Evolutionary conservation across 192 early-diverging fungal species (phyloP).

Genomic region (Backusella macrospora): DNA sequence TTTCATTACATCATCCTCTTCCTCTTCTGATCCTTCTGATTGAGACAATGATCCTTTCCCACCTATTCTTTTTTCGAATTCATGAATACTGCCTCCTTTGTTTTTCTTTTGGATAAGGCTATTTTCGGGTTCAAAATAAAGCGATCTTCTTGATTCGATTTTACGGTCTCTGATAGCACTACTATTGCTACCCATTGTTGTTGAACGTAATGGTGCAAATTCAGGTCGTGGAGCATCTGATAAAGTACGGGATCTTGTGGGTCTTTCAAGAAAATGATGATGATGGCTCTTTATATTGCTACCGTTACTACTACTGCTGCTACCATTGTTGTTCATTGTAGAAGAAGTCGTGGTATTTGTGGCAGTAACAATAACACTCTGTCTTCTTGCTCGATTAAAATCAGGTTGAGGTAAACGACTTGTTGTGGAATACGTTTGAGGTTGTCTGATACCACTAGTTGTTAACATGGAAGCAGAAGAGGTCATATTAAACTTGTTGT

Average conservation of each 20-base stretch:
- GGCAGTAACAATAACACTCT: conserved; percentile 1
- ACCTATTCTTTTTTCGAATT: no score
- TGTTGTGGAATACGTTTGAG: conserved; percentile 14
- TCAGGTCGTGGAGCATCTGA: conserved; percentile 30
- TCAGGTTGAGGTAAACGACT: conserved; percentile 23
- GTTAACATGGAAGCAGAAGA: conserved; percentile 19
- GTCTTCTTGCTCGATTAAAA: conserved; percentile 17
- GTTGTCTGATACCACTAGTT: conserved; percentile 27
- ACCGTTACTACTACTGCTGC: background rate
- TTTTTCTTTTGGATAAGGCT: background rate
- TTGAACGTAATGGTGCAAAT: conserved; percentile 9
- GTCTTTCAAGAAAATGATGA: background rate
- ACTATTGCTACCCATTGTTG: background rate
- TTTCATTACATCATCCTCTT: background rate
- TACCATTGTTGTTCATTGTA: background rate
- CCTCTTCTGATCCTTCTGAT: conserved; percentile 20
- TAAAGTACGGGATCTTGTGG: conserved; percentile 17
- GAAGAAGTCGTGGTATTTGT: background rate
- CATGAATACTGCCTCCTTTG: background rate
- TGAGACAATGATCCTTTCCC: no score
- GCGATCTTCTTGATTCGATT: conserved; percentile 20
- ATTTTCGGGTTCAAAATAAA: conserved; percentile 20
- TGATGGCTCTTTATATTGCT: background rate
- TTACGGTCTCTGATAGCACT: conserved; percentile 20
- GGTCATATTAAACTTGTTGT: conserved; percentile 11